These are phyloP conservation scores for Solanum etuberosum DNA, from an alignment of 257 asterid genomes.

Conservation along the genomic window DNA sequence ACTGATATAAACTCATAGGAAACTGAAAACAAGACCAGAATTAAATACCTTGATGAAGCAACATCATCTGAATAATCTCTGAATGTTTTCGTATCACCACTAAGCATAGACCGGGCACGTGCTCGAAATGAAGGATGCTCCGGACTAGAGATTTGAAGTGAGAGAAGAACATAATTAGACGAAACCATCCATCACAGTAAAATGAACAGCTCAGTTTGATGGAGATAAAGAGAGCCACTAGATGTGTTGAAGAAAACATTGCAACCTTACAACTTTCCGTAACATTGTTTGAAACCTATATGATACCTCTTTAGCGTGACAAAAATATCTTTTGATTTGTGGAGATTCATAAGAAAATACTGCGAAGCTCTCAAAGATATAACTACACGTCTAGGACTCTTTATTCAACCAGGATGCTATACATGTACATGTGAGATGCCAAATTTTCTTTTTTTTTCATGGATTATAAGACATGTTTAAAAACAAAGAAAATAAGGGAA, in stretches of 20 bases:
- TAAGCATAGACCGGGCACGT: conserved; percentile 80
- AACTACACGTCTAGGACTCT: background rate
- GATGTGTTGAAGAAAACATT: background rate
- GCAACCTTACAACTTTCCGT: background rate
- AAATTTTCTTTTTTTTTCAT: background rate
- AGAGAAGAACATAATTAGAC: background rate
- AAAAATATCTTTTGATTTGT: background rate
- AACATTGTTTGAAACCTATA: background rate
- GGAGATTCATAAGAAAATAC: background rate
- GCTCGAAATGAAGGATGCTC: conserved; percentile 79
- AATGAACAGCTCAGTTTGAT: background rate
- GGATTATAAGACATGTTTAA: background rate
- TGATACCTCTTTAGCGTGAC: background rate
- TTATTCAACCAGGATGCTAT: background rate
- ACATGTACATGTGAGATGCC: background rate
- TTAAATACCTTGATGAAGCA: conserved; percentile 51
- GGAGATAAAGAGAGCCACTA: background rate
- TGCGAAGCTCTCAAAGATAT: background rate
- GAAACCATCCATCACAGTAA: background rate
- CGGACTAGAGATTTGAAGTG: conserved; percentile 47
- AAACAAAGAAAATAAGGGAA: background rate
- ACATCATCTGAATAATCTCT: conserved; percentile 45
- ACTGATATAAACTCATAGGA: background rate
- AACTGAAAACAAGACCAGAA: background rate
- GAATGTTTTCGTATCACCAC: conserved; percentile 59